Conservation (phyloP, 2,329 filamentous ascomycete genomes). For the Metarhizium humberi region DNA sequence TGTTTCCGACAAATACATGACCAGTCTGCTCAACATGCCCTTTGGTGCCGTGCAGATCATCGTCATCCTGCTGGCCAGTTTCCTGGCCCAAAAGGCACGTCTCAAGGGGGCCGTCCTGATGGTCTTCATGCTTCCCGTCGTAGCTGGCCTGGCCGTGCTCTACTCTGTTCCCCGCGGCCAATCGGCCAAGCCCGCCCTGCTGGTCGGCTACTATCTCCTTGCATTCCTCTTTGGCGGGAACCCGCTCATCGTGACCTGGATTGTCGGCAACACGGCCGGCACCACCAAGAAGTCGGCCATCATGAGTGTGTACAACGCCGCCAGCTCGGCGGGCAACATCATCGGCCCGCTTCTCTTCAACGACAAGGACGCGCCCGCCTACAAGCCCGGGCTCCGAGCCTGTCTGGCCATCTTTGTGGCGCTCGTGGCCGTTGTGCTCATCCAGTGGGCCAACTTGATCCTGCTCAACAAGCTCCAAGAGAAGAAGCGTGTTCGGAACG, state of each 20-base stretch:
- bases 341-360: conserved; percentile 56
- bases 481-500: conserved; percentile 43
- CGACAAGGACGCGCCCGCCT: conserved; percentile 45
- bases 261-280: conserved; percentile 59
- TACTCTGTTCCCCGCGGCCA: conserved; percentile 42
- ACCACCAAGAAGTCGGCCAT: conserved; percentile 57
- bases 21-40: conserved; percentile 56
- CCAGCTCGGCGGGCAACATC: conserved; percentile 54
- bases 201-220: conserved; percentile 56
- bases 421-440: conserved; percentile 38
- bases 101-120: conserved; percentile 49
- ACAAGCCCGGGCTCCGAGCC: conserved; percentile 45
- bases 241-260: conserved; percentile 58
- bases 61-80: conserved; percentile 50
- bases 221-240: conserved; percentile 58
- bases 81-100: conserved; percentile 44
- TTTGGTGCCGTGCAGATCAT: conserved; percentile 54
- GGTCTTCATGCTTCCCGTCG: conserved; percentile 46
- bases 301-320: conserved; percentile 56
- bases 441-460: conserved; percentile 46
- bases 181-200: conserved; percentile 26
- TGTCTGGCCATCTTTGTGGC: conserved; percentile 46
- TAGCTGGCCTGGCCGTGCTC: conserved; percentile 47
- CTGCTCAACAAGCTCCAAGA: conserved; percentile 49
- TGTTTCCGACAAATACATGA: conserved; percentile 47